Evolutionary conservation across 2,329 filamentous ascomycete species (phyloP).

Genomic region (Xylaria sp.): DNA sequence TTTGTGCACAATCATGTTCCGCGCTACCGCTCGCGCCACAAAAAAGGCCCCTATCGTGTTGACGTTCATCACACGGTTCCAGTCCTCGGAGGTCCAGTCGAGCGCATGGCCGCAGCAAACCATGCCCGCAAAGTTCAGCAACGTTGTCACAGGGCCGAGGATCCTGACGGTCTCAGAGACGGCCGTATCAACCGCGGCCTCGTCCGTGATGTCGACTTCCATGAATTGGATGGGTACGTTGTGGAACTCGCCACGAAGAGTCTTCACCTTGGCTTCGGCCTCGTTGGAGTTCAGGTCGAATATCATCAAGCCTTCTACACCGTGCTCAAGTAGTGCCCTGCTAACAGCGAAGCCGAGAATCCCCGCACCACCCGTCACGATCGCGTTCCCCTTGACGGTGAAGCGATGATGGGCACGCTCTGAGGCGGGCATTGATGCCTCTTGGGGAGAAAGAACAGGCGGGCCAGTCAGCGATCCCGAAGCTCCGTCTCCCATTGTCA

Average conservation of each 20-base stretch:
- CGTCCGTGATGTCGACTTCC: conserved; percentile 56
- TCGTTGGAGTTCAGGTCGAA: conserved; percentile 30
- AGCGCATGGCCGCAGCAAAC: conserved; percentile 58
- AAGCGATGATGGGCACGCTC: conserved; percentile 28
- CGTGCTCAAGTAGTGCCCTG: conserved; percentile 32
- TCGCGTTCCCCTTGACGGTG: conserved; percentile 28
- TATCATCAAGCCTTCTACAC: conserved; percentile 30
- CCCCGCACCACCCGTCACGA: conserved; percentile 32
- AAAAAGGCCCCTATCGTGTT: conserved; percentile 69
- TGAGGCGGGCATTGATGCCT: conserved; percentile 13
- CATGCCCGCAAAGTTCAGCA: conserved; percentile 64
- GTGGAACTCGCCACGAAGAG: conserved; percentile 51
- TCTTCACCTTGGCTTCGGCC: conserved; percentile 35
- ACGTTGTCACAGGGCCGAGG: conserved; percentile 40
- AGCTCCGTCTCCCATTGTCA: conserved; percentile 25
- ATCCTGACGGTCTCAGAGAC: conserved; percentile 25
- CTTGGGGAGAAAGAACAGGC: conserved; percentile 23
- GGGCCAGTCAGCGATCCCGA: conserved; percentile 24
- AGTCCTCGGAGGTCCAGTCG: conserved; percentile 53
- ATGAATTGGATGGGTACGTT: conserved; percentile 42
- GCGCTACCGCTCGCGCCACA: conserved; percentile 58
- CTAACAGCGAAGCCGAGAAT: conserved; percentile 29
- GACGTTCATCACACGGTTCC: conserved; percentile 60
- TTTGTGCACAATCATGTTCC: conserved; percentile 46
- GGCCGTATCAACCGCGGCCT: conserved; percentile 38